Evolutionary conservation across 2,329 filamentous ascomycete species (phyloP).

Genomic region (Zarea fungicola): DNA sequence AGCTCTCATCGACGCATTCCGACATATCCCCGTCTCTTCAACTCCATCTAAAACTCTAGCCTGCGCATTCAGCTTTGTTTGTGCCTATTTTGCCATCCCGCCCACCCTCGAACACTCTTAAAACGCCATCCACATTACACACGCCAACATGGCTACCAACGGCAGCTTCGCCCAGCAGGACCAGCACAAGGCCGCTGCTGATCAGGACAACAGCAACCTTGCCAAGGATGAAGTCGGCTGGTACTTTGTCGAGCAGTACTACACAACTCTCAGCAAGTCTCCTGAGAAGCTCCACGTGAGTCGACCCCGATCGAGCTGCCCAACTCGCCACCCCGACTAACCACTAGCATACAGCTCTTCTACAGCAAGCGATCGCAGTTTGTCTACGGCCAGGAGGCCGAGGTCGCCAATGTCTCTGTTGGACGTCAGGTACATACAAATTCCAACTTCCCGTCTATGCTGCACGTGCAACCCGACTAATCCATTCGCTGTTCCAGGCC

Average conservation of each 20-base stretch:
- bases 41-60: not conserved
- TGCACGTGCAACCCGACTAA: not conserved
- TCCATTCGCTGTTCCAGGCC: slow-evolving; percentile 45
- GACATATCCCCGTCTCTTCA: not conserved
- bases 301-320: slow-evolving; percentile 15
- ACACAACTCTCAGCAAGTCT: slow-evolving; percentile 90
- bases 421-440: slow-evolving; percentile 65
- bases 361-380: slow-evolving; percentile 96
- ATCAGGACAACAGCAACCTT: slow-evolving; percentile 44
- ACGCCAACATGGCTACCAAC: slow-evolving; percentile 50
- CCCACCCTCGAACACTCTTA: not conserved
- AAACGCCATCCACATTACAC: slow-evolving; percentile 13
- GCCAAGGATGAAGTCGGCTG: slow-evolving; percentile 94
- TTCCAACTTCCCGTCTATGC: not conserved
- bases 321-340: not conserved
- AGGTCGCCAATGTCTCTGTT: slow-evolving; percentile 78
- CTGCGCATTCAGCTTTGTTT: not conserved
- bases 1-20: not conserved
- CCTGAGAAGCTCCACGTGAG: slow-evolving; percentile 85
- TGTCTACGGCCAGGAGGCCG: slow-evolving; percentile 85
- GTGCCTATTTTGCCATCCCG: slow-evolving; percentile 10
- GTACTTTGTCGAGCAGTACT: slow-evolving; percentile 99
- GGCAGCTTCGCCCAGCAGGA: slow-evolving; percentile 45
- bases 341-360: slow-evolving; percentile 58
- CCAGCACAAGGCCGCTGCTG: slow-evolving; percentile 33